These are phyloP conservation scores for Aspergillus quadricinctus DNA, from an alignment of 2,329 filamentous ascomycete species.

Conservation along the genomic window DNA sequence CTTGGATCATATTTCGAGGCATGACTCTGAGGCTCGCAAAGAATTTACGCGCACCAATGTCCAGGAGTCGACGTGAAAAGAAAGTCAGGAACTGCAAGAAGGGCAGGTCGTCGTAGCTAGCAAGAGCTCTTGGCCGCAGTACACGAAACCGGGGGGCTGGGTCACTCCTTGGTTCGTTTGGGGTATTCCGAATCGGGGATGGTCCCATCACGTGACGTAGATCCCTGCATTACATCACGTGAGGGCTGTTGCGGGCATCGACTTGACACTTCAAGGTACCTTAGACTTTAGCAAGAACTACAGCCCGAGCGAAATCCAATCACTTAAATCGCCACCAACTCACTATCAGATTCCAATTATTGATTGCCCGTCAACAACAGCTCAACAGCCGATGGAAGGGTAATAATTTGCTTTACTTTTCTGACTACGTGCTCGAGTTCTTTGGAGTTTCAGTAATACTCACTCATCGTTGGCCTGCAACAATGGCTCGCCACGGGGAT, in stretches of 20 bases:
- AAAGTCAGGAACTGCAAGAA: neutral
- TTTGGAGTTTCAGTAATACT: constrained; percentile 42
- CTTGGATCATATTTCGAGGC: constrained; percentile 29
- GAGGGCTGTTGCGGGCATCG: neutral
- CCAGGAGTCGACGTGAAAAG: neutral
- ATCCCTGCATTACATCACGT: constrained; percentile 8
- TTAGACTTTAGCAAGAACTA: neutral
- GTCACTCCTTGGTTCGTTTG: constrained; percentile 22
- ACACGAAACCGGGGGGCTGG: constrained; percentile 29
- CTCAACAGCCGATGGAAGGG: constrained; percentile 18
- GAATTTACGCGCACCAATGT: neutral
- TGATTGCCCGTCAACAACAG: constrained; percentile 1
- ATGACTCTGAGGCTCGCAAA: constrained; percentile 16
- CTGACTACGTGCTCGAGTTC: constrained; percentile 21
- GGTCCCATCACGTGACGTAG: neutral
- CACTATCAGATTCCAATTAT: neutral
- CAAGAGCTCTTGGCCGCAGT: constrained; percentile 8
- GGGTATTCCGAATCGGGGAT: constrained; percentile 22
- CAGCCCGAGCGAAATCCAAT: neutral
- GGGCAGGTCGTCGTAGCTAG: neutral
- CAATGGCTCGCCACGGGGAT: constrained; percentile 59
- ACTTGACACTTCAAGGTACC: neutral
- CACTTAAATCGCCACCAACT: neutral
- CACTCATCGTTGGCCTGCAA: constrained; percentile 51
- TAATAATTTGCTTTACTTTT: constrained; percentile 17